Evolutionary conservation across 2,329 filamentous ascomycete species (phyloP).

Genomic region (Alternaria gansuensis): DNA sequence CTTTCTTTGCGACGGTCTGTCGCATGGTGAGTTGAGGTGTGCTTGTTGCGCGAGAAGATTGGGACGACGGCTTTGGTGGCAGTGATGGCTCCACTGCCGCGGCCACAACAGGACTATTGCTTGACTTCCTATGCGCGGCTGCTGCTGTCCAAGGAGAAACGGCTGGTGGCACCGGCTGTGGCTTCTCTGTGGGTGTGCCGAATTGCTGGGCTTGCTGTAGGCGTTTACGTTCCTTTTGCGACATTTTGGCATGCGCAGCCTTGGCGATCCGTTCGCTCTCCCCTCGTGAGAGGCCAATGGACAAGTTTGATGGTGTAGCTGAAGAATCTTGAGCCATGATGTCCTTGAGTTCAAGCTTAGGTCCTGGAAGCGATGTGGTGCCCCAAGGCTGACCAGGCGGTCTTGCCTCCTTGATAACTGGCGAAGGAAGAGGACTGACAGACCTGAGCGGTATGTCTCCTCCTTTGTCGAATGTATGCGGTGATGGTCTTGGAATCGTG

Average conservation of each 20-base stretch:
- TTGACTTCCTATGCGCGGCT: constrained; percentile 46
- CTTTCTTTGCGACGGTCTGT: constrained; percentile 62
- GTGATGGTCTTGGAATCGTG: constrained; percentile 29
- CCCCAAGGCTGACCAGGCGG: constrained; percentile 62
- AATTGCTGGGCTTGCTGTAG: constrained; percentile 51
- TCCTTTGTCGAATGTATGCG: constrained; percentile 20
- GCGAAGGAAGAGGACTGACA: constrained; percentile 35
- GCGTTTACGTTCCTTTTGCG: constrained; percentile 89
- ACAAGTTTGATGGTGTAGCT: constrained; percentile 62
- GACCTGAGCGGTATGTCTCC: constrained; percentile 32
- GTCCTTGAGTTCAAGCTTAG: constrained; percentile 76
- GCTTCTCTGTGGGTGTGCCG: constrained; percentile 39
- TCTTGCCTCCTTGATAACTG: constrained; percentile 33
- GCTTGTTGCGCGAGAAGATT: constrained; percentile 35
- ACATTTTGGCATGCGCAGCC: constrained; percentile 69
- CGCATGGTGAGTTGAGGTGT: constrained; percentile 67
- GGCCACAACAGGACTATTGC: constrained; percentile 27
- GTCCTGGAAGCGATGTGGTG: constrained; percentile 62
- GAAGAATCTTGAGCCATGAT: constrained; percentile 73
- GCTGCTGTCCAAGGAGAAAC: constrained; percentile 50
- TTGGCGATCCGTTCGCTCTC: constrained; percentile 51
- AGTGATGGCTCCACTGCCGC: constrained; percentile 20
- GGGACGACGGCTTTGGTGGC: constrained; percentile 27
- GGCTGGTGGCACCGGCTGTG: constrained; percentile 41
- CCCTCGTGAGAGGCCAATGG: constrained; percentile 60